Percentiles rank a stretch among this genome's conserved stretches.
Conservation (phyloP, 768 basidiomycete genomes). For the Pholiota microspora region DNA sequence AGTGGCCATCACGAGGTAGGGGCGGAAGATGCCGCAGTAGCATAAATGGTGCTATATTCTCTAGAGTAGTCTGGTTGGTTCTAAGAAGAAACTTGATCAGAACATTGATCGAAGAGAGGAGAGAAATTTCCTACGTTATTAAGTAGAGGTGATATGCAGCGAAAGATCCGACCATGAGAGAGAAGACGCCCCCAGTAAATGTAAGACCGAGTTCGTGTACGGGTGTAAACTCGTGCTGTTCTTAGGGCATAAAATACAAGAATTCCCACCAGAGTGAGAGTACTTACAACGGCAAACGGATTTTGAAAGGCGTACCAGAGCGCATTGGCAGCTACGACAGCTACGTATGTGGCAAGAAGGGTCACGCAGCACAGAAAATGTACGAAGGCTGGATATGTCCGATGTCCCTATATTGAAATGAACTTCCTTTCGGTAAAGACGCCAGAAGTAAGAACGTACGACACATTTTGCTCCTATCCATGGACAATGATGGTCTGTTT, state of each 20-base stretch:
- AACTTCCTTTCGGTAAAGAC: neutral
- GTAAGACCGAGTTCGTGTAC: constrained; percentile 68
- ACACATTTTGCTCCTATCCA: constrained; percentile 81
- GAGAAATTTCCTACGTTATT: constrained; percentile 49
- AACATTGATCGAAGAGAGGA: neutral
- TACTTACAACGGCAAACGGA: constrained; percentile 58
- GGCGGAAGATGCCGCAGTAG: constrained; percentile 70
- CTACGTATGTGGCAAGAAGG: constrained; percentile 60
- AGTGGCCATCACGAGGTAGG: constrained; percentile 47
- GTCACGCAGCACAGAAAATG: constrained; percentile 71
- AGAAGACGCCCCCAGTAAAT: constrained; percentile 56
- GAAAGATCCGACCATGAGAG: constrained; percentile 74
- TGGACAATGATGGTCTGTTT: constrained; percentile 87
- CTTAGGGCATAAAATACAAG: neutral
- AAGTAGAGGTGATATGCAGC: constrained; percentile 76
- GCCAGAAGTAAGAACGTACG: constrained; percentile 39
- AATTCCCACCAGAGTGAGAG: neutral
- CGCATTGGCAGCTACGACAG: constrained; percentile 47
- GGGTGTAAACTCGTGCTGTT: constrained; percentile 61
- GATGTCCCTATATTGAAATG: constrained; percentile 55
- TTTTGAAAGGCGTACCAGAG: constrained; percentile 67
- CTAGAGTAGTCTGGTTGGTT: constrained; percentile 85
- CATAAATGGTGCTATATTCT: constrained; percentile 72
- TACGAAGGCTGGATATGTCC: constrained; percentile 82
- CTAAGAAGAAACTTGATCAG: constrained; percentile 30